Evolutionary conservation across 208 protist species (phyloP).

Genomic region (Crithidia thermophila): DNA sequence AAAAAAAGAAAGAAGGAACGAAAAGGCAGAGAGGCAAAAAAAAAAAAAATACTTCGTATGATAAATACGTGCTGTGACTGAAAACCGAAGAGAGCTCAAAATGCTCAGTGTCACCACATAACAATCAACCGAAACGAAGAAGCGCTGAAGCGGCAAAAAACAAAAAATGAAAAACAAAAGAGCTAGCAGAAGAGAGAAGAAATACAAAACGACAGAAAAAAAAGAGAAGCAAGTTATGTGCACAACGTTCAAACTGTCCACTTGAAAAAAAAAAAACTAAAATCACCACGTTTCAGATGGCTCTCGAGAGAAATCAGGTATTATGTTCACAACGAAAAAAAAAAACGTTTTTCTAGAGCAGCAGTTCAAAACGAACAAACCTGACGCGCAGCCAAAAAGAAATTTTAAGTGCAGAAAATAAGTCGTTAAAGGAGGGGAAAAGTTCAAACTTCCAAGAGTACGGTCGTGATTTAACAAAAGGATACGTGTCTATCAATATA

Average conservation of each 20-base stretch:
- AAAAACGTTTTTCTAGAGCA: no score
- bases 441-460: no score
- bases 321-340: no score
- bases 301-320: no score
- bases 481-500: no score
- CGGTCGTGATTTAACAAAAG: no score
- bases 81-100: not conserved
- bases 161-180: constrained; percentile 5
- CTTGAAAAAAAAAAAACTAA: not conserved
- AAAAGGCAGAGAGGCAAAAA: constrained; percentile 8
- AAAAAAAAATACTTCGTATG: not conserved
- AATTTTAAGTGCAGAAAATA: no score
- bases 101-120: not conserved
- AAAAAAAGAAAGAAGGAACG: not conserved
- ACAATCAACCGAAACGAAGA: constrained; percentile 1
- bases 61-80: not conserved
- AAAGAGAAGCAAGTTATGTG: not conserved
- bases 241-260: not conserved
- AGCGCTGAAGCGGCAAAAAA: not conserved
- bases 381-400: no score
- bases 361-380: no score
- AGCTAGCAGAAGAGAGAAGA: constrained; percentile 2
- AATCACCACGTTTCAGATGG: no score
- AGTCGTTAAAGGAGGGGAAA: no score
- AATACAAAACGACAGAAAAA: constrained; percentile 12